Percentiles rank a stretch among this genome's conserved stretches.
phyloP scores from a whole-genome alignment of 306 rosid genomes.

The Hippophae tibetana region DNA sequence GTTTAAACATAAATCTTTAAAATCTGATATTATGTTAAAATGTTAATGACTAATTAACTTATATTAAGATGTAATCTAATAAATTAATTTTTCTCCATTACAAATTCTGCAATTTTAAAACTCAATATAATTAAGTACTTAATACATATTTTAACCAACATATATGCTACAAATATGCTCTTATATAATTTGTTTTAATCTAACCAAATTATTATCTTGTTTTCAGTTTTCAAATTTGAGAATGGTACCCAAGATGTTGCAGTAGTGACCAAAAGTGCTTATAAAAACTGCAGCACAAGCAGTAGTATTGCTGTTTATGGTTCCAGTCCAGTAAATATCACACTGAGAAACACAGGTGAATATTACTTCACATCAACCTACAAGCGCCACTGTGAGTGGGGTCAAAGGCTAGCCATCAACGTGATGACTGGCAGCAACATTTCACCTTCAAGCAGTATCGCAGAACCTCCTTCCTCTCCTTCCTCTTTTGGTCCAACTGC shows the following conservation, averaged over 20 bases:
- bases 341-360: conserved; percentile 26
- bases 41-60: too few relatives aligned
- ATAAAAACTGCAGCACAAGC: conserved; percentile 33
- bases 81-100: too few relatives aligned
- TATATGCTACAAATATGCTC: too few relatives aligned
- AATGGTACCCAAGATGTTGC: conserved; percentile 42
- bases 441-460: neutral
- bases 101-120: too few relatives aligned
- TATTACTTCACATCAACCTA: conserved; percentile 47
- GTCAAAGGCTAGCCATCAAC: conserved; percentile 45
- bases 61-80: too few relatives aligned
- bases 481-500: conserved; percentile 14
- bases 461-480: conserved; percentile 14
- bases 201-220: neutral
- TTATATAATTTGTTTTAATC: neutral
- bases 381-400: conserved; percentile 26
- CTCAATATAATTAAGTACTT: too few relatives aligned
- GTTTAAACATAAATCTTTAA: too few relatives aligned
- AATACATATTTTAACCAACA: too few relatives aligned
- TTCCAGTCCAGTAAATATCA: conserved; percentile 29
- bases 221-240: conserved; percentile 38
- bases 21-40: too few relatives aligned
- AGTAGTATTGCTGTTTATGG: conserved; percentile 14
- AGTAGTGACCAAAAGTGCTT: conserved; percentile 33
- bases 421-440: conserved; percentile 20